Evolutionary conservation across 345 rosid genomes (phyloP).

Genomic region (Abelmoschus esculentus): DNA sequence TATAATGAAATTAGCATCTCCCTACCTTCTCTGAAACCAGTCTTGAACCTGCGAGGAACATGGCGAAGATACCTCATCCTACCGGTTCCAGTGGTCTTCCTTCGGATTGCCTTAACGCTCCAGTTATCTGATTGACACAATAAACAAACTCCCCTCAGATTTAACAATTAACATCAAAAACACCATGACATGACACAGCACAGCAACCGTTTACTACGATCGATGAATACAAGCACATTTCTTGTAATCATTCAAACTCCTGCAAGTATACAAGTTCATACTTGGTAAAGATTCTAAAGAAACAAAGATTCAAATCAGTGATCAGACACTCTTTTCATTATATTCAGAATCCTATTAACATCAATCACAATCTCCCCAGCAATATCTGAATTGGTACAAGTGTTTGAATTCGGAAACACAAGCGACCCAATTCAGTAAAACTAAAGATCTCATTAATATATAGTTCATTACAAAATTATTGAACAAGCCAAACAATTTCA

Average conservation of each 20-base stretch:
- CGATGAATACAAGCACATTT: not conserved
- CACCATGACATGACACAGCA: not conserved
- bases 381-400: too few species aligned
- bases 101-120: slow-evolving; percentile 92
- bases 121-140: slow-evolving; percentile 60
- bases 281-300: not conserved
- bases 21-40: slow-evolving; percentile 70
- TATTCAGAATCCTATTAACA: too few species aligned
- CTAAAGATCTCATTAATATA: too few species aligned
- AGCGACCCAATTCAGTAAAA: not conserved
- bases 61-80: slow-evolving; percentile 86
- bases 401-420: too few species aligned
- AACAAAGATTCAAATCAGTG: not conserved
- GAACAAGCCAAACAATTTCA: not conserved
- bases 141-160: not conserved
- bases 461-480: too few species aligned
- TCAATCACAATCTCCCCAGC: too few species aligned
- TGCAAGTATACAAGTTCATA: not conserved
- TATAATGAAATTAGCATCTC: not conserved
- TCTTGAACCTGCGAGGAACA: slow-evolving; percentile 81
- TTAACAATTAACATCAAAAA: not conserved
- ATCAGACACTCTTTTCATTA: not conserved
- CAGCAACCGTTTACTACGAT: too few species aligned
- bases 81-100: slow-evolving; percentile 96
- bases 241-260: not conserved